These are phyloP conservation scores for Ramaria sp. DNA, from an alignment of 768 basidiomycete species.

Conservation along the genomic window DNA sequence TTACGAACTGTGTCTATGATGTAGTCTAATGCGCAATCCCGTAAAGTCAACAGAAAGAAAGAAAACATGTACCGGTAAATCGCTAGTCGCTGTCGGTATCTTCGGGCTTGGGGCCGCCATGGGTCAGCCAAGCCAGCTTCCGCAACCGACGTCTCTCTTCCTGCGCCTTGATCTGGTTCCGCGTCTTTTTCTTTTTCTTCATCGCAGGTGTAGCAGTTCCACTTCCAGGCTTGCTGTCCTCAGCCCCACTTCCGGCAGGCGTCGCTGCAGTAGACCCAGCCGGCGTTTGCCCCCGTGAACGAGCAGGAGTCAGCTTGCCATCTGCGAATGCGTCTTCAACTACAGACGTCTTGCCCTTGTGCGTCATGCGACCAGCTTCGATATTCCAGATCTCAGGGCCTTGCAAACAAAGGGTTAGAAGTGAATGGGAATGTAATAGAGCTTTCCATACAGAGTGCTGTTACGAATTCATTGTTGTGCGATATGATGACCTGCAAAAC, in stretches of 20 bases:
- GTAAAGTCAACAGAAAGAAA: background rate
- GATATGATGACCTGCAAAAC: constrained; percentile 80
- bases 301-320: constrained; percentile 48
- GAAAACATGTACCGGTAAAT: no score
- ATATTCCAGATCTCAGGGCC: constrained; percentile 95
- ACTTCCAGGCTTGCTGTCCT: constrained; percentile 34
- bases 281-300: constrained; percentile 64
- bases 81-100: constrained; percentile 59
- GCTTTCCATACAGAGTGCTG: constrained; percentile 71
- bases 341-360: constrained; percentile 79
- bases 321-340: constrained; percentile 79
- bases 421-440: constrained; percentile 7
- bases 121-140: constrained; percentile 73
- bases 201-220: constrained; percentile 22
- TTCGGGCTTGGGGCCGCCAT: constrained; percentile 75
- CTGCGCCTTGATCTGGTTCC: constrained; percentile 80
- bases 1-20: background rate
- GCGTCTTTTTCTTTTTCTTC: constrained; percentile 89
- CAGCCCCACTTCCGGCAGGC: constrained; percentile 69
- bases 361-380: constrained; percentile 72
- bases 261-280: constrained; percentile 60
- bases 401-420: constrained; percentile 24
- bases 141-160: constrained; percentile 76
- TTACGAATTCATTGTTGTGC: constrained; percentile 85
- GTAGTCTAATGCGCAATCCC: background rate